phyloP scores from a whole-genome alignment of 345 rosid genomes.

The Ceriops zippeliana region DNA sequence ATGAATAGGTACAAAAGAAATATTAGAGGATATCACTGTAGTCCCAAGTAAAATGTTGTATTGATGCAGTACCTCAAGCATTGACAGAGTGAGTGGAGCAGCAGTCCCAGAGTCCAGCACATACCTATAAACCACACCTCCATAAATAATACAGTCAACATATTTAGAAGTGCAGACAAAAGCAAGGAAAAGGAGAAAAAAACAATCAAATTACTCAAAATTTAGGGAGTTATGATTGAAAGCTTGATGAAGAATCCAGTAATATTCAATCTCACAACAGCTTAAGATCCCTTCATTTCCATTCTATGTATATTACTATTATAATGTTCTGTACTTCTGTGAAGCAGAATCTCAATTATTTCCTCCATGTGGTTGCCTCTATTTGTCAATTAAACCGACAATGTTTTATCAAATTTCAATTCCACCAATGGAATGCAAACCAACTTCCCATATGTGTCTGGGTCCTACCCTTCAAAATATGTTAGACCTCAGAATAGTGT shows the following conservation, averaged over 20 bases:
- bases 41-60: slow-evolving; percentile 14
- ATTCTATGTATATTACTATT: neutral
- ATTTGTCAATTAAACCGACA: neutral
- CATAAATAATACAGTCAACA: neutral
- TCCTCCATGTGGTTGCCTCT: neutral
- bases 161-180: neutral
- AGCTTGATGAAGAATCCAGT: neutral
- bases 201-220: neutral
- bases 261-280: neutral
- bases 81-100: slow-evolving; percentile 91
- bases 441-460: too few species aligned
- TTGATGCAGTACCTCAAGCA: slow-evolving; percentile 76
- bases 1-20: slow-evolving; percentile 20
- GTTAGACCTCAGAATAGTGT: too few species aligned
- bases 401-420: too few species aligned
- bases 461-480: too few species aligned
- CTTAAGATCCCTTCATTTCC: neutral
- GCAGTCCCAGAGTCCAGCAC: slow-evolving; percentile 92
- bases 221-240: neutral
- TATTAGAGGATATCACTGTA: slow-evolving; percentile 26
- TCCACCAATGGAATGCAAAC: too few species aligned
- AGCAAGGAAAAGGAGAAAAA: neutral
- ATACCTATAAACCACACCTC: slow-evolving; percentile 58
- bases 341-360: neutral
- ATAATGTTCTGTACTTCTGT: too few species aligned